These are phyloP conservation scores for Chaetomium olivaceum DNA, from an alignment of 2,329 filamentous ascomycete genomes.

Conservation along the genomic window DNA sequence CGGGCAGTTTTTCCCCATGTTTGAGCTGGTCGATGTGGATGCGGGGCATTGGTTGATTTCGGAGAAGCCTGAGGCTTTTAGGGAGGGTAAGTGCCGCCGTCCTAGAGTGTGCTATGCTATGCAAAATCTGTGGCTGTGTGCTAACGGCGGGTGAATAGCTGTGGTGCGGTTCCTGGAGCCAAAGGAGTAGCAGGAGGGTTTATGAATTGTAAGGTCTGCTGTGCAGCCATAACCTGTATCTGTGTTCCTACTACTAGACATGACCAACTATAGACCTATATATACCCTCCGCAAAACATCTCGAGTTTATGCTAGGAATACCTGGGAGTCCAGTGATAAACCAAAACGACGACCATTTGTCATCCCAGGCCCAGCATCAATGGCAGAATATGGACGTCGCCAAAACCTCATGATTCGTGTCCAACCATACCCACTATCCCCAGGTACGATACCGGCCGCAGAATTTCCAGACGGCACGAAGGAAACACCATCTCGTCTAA, in stretches of 20 bases:
- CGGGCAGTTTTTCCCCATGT: conserved; percentile 78
- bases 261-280: neutral
- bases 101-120: neutral
- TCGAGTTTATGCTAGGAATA: neutral
- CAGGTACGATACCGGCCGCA: too few relatives aligned
- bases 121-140: neutral
- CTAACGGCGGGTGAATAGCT: conserved; percentile 30
- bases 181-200: conserved; percentile 33
- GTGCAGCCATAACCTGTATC: conserved; percentile 4
- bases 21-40: conserved; percentile 71
- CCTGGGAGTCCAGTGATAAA: too few relatives aligned
- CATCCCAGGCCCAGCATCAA: neutral
- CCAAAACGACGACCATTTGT: neutral
- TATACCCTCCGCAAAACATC: neutral
- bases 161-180: conserved; percentile 40
- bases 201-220: neutral
- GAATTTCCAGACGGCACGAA: too few relatives aligned
- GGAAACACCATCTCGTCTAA: too few relatives aligned
- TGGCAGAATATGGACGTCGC: too few relatives aligned
- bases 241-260: neutral
- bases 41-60: conserved; percentile 86
- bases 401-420: too few relatives aligned
- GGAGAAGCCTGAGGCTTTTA: conserved; percentile 80
- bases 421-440: too few relatives aligned
- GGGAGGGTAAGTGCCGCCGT: conserved; percentile 57